Conservation (phyloP, 805 yeast species). For the Lachancea mirantina region DNA sequence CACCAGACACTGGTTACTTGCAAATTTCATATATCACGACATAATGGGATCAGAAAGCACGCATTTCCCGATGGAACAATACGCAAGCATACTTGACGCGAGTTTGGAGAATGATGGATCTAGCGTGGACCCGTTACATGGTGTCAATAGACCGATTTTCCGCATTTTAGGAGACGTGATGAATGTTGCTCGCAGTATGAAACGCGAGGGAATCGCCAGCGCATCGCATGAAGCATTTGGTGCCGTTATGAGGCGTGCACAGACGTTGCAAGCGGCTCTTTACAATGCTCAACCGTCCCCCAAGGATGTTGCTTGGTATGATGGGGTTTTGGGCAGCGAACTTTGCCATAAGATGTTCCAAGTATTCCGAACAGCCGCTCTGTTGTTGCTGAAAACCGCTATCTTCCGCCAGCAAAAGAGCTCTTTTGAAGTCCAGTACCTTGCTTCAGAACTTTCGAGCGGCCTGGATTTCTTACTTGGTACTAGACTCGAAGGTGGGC, state of each 20-base stretch:
- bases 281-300: constrained; percentile 13
- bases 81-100: constrained; percentile 42
- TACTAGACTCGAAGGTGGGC: constrained; percentile 60
- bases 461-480: constrained; percentile 57
- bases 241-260: constrained; percentile 14
- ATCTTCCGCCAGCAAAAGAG: constrained; percentile 32
- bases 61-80: constrained; percentile 55
- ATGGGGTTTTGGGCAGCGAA: constrained; percentile 22
- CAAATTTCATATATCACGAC: constrained; percentile 78
- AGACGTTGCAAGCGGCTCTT: constrained; percentile 11
- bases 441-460: constrained; percentile 46
- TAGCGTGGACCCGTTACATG: constrained; percentile 58
- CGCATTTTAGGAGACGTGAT: constrained; percentile 62
- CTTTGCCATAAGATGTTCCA: constrained; percentile 66
- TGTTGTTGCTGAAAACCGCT: constrained; percentile 59
- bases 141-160: constrained; percentile 64
- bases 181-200: constrained; percentile 48
- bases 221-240: constrained; percentile 13
- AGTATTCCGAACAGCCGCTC: constrained; percentile 60
- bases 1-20: constrained; percentile 56
- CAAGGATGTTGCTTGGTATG: constrained; percentile 14
- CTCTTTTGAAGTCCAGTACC: constrained; percentile 53
- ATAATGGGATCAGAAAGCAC: constrained; percentile 61
- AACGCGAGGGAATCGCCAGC: constrained; percentile 19
- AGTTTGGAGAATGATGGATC: not conserved